Base-by-base conservation (phyloP, 441 rosid species). In the Capsella rubella region DNA sequence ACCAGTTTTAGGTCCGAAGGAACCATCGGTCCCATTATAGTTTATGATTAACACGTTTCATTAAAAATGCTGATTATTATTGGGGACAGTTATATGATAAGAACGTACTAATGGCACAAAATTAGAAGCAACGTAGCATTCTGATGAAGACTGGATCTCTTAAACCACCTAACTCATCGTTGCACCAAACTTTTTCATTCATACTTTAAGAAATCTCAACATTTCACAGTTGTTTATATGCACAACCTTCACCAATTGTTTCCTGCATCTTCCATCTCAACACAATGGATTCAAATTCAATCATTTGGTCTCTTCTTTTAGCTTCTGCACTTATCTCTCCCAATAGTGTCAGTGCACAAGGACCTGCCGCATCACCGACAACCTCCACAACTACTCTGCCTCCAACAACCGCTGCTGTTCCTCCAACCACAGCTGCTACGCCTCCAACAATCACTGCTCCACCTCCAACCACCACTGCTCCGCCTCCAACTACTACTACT, bases 321-420 rank as follows among this genome's bases (percentile, higher is more conserved):
- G 78, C 8, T 61, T 59, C 75, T 69, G 74, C 58, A 53, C 83
- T 88, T 53, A 35, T 80, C 76, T 78, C 85, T 80, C 66, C 80
- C 49, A 74, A 76, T 73, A 72, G 65, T 72, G 77, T 74, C 62
- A 71, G 76, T 80, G 96, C 90, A 54, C 95, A 91, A 82, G 74
- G 84, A 76, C 97, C 97, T 6, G 88, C 91, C 5, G 82, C 89
- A 62, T 85, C 95, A n/a, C 97, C 95, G 0, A 40, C 84, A 45
- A 61, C 82, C 49, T 51, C 79, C 15, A 63, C 75, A 37, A 69
- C 13, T 16, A 12, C 75, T 15, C 79, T 84, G 0, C 85, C 86
- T 7, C 31, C 78, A 14, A 69, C 79, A 6, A 72, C 82, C 8
- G 2, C 71, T 0, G 82, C 77, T 56, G 74, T 74, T 0, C 83